A percentile compares a stretch with the other conserved stretches of the same genome.
These are phyloP conservation scores for Xylaria sp. DNA, from an alignment of 2,329 filamentous ascomycete species.

Conservation along the genomic window DNA sequence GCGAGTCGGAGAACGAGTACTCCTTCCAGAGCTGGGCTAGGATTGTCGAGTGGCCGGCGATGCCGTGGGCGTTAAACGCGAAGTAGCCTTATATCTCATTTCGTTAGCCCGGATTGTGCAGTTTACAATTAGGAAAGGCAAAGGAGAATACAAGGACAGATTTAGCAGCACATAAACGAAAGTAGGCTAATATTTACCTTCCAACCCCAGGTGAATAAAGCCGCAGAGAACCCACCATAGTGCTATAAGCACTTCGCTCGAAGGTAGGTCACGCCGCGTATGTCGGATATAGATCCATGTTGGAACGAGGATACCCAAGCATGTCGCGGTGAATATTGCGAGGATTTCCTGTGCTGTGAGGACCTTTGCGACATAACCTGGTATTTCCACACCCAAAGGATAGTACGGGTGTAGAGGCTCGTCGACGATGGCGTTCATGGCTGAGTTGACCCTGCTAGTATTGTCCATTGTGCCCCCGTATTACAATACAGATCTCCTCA, in stretches of 20 bases:
- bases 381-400: constrained; percentile 66
- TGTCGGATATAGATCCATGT: constrained; percentile 60
- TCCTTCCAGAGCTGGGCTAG: constrained; percentile 64
- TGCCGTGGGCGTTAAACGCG: constrained; percentile 48
- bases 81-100: constrained; percentile 49
- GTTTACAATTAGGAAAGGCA: not conserved
- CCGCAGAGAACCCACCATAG: constrained; percentile 68
- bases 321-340: constrained; percentile 61
- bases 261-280: constrained; percentile 57
- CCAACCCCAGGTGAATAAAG: constrained; percentile 52
- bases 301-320: constrained; percentile 60
- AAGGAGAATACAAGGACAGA: not conserved
- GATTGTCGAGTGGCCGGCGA: constrained; percentile 48
- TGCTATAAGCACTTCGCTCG: constrained; percentile 62
- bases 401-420: constrained; percentile 62
- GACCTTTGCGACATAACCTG: constrained; percentile 70
- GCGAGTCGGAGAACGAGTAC: constrained; percentile 61
- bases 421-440: not conserved
- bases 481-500: not conserved
- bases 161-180: not conserved
- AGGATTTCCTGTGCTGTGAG: constrained; percentile 64
- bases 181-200: constrained; percentile 33
- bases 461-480: not conserved
- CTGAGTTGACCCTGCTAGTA: not conserved
- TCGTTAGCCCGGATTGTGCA: not conserved